Evolutionary conservation across 306 rosid species (phyloP), one percentile per base, ranked within the genome.

Genomic region (Trichosanthes truncata): DNA sequence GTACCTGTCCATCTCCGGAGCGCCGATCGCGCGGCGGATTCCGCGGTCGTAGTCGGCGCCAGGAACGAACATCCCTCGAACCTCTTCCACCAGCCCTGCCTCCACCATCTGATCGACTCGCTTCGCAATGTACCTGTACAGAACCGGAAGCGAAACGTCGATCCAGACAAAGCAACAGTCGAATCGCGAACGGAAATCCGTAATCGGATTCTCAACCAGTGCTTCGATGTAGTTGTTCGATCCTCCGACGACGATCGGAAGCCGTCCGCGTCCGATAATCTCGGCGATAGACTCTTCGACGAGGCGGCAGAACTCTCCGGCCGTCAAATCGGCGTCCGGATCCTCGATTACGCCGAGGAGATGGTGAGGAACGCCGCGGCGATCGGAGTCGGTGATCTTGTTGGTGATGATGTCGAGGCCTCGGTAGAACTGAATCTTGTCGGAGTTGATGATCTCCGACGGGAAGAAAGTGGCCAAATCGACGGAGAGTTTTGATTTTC

Each of bases 101-200:
- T 77, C 56, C 60, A 78, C 84, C 88, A 86, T 86, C 18, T 48
- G 38, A 55, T 85, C 84, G 2, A 85, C 88, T 10, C 88, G 48
- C 15, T 83, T 79, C 3, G 49, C 57, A 1, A 85, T 76, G 36
- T 56, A 76, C 29, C 20, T 23, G 26, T 49, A 43, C 7, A 80
- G 55, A n/a, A 78, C 76, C 0, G 29, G 66, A 11, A 73, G 55
- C 7, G 77, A 76, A 7, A 80, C 88, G 36, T 83, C 72, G 2
- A 78, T 60, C 82, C 84, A 81, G 20, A 85, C 9, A 76, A 85
- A 83, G 66, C 86, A 83, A n/a, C 83, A 78, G 0, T 78, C 79
- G 18, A 61, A 83, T 3, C 78, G 48, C 20, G 84, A 49, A 5
- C 33, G 49, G 21, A 80, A 79, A 45, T 66, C 12, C 0, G 20